phyloP scores from a whole-genome alignment of 2,329 filamentous ascomycete species.

The Orbilia javanica region DNA sequence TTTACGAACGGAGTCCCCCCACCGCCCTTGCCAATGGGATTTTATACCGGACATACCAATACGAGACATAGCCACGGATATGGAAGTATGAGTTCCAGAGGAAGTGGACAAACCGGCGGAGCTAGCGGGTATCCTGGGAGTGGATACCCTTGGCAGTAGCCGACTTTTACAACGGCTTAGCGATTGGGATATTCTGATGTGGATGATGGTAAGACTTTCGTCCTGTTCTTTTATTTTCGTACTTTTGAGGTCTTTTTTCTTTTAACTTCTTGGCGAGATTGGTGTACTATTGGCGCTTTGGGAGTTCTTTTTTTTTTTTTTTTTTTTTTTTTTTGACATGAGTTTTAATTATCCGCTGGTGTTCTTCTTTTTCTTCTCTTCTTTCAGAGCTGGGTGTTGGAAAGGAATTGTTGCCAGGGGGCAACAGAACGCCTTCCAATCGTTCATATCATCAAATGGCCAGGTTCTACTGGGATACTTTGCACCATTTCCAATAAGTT shows the following conservation, averaged over 20 bases:
- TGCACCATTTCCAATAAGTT: background rate
- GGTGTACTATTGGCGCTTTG: slow-evolving; percentile 5
- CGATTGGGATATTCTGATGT: background rate
- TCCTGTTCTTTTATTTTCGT: background rate
- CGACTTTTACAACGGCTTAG: background rate
- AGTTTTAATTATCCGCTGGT: background rate
- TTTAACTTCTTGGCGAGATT: slow-evolving; percentile 1
- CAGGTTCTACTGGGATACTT: background rate
- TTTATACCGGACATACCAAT: slow-evolving; percentile 53
- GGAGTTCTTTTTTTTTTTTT: background rate
- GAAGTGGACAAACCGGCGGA: slow-evolving; percentile 42
- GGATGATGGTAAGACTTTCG: background rate
- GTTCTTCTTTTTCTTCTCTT: background rate
- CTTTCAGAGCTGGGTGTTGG: background rate
- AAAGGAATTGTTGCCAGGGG: background rate
- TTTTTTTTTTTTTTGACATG: background rate
- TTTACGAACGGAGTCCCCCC: slow-evolving; percentile 46
- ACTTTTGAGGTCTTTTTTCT: background rate
- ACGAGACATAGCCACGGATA: slow-evolving; percentile 48
- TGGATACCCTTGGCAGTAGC: slow-evolving; percentile 52
- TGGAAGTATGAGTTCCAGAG: slow-evolving; percentile 55
- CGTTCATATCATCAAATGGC: background rate
- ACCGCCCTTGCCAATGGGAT: slow-evolving; percentile 49
- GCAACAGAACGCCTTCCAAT: background rate
- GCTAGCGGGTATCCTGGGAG: slow-evolving; percentile 45